Percentiles rank a stretch among this genome's conserved stretches.
These are phyloP conservation scores for Salmacisia buchloeana DNA, from an alignment of 1,284 basidiomycete species.

Conservation along the genomic window DNA sequence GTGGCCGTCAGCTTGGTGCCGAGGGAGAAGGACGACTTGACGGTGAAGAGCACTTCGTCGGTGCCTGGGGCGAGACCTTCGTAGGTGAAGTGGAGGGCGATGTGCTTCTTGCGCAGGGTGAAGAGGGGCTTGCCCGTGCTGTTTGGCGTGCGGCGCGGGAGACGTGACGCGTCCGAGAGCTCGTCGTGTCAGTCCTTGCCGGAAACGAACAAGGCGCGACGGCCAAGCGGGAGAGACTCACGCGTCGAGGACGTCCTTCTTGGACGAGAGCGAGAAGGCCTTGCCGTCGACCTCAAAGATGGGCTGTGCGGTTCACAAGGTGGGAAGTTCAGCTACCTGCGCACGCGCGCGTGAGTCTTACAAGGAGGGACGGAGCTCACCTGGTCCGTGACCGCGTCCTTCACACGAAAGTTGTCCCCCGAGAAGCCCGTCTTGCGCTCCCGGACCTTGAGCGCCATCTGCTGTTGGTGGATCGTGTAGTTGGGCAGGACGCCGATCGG, in stretches of 20 bases:
- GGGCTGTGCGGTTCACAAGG: too few relatives aligned
- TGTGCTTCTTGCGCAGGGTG: constrained; percentile 14
- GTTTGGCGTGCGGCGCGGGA: too few relatives aligned
- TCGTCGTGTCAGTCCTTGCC: too few relatives aligned
- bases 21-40: constrained; percentile 12
- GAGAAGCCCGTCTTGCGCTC: constrained; percentile 17
- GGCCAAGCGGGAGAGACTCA: not conserved
- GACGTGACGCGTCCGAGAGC: too few relatives aligned
- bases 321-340: not conserved
- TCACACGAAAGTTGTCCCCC: constrained; percentile 28
- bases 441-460: constrained; percentile 24
- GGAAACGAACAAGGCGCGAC: constrained; percentile 8
- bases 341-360: not conserved
- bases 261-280: constrained; percentile 16
- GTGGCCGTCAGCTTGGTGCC: constrained; percentile 20
- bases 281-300: constrained; percentile 23
- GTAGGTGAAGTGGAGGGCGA: constrained; percentile 12
- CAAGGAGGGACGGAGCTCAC: too few relatives aligned
- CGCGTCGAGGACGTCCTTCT: constrained; percentile 17
- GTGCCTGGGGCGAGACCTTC: constrained; percentile 3
- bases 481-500: constrained; percentile 21
- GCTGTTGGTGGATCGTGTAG: constrained; percentile 19
- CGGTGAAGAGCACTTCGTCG: constrained; percentile 14
- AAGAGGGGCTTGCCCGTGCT: constrained; percentile 13
- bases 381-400: constrained; percentile 22